Evolutionary conservation across 1,284 basidiomycete species (phyloP).

Genomic region (Macrocybe sp.): DNA sequence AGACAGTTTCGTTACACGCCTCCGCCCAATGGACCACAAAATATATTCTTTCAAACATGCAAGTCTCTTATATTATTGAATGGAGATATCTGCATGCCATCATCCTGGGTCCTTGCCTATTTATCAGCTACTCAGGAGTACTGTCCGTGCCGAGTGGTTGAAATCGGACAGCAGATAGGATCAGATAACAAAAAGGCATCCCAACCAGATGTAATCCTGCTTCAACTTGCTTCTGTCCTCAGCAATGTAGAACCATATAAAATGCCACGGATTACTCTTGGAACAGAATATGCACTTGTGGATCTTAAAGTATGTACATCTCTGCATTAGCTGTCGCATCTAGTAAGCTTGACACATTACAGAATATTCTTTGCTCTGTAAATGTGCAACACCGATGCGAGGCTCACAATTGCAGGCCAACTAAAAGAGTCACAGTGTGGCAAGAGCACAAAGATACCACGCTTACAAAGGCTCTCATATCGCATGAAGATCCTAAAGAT

Average conservation of each 20-base stretch:
- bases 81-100: no score
- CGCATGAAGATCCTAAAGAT: background rate
- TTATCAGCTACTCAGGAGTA: no score
- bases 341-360: background rate
- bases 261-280: background rate
- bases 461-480: background rate
- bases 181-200: background rate
- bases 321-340: background rate
- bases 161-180: no score
- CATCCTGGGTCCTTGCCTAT: no score
- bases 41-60: no score
- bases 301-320: background rate
- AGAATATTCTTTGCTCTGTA: background rate
- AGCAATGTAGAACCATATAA: background rate
- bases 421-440: background rate
- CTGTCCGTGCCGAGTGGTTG: no score
- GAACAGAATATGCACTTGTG: background rate
- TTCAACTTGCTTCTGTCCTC: background rate
- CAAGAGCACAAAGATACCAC: background rate
- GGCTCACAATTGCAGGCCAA: background rate
- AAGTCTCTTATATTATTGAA: no score
- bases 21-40: no score
- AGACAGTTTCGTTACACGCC: no score
- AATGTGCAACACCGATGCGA: background rate
- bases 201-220: background rate